Evolutionary conservation across 306 rosid genomes (phyloP), one percentile per base, ranked within the genome.

Genomic region (Rubus idaeus): DNA sequence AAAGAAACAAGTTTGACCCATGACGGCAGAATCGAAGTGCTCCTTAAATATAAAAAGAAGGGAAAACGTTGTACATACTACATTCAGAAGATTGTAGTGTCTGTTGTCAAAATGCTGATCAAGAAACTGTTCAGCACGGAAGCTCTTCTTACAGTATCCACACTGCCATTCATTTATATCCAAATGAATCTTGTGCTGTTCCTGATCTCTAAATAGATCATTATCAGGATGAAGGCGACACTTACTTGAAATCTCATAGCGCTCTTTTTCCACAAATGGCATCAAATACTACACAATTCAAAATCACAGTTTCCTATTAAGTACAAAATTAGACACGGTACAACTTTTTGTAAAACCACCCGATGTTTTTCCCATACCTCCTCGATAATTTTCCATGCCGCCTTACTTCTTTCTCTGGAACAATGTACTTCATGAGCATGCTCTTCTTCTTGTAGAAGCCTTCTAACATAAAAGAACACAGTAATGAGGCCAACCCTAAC

Each of bases 61-160:
- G 49, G 72, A 85, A 47, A 64, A 53, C 11, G 78, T 64, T 71
- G 70, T 35, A 89, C 99, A 70, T 92, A 95, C 99, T 72, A 83
- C 69, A 88, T 92, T 85, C 79, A 95, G 92, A 87, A 92, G 97
- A 90, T 82, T 85, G 93, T 82, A 37, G 87, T 95, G 99, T 79
- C 99, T 88, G 87, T 70, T 86, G 80, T 90, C 97, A 78, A 95
- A 89, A 88, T 95, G 99, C 91, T 83, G 93, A 83, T 95, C 97
- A 40, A 95, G 92, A 90, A 89, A 95, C 40, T 86, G 88, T 81
- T 90, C 99, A 50, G 88, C 97, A 30, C 87, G 96, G 78, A 95
- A 95, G 86, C 93, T 89, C 87, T 95, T 95, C 87, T 83, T 91
- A 84, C 99, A 95, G 89, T 88, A 95, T 80, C 97, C 97, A 78